Conservation (phyloP, 108 stramenopile genomes). For the Skeletonema marinoi region DNA sequence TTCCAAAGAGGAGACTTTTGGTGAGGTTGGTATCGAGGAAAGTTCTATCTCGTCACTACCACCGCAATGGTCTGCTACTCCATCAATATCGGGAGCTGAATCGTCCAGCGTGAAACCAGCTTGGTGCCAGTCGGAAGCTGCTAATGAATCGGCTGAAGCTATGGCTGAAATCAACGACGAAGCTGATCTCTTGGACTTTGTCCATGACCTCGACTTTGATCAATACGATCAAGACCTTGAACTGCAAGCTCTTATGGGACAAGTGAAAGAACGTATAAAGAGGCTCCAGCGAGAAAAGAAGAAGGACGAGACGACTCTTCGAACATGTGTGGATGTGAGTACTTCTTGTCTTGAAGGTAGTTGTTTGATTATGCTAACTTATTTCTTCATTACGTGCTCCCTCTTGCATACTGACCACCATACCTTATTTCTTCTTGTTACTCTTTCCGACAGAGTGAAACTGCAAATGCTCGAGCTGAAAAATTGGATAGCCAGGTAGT, state of each 20-base stretch:
- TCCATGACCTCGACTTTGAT: conserved; percentile 76
- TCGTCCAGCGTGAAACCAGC: conserved; percentile 50
- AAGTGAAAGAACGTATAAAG: conserved; percentile 53
- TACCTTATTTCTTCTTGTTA: background rate
- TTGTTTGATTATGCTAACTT: background rate
- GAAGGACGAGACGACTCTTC: conserved; percentile 46
- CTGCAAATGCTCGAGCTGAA: conserved; percentile 35
- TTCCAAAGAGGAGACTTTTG: background rate
- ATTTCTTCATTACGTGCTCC: too few relatives aligned
- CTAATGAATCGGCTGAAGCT: conserved; percentile 38
- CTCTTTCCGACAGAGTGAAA: conserved; percentile 37
- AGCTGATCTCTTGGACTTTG: conserved; percentile 78
- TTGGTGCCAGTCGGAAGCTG: conserved; percentile 81
- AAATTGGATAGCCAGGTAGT: conserved; percentile 16
- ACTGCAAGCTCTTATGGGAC: conserved; percentile 48
- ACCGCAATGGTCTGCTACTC: background rate
- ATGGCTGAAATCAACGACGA: conserved; percentile 53
- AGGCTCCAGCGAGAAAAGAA: conserved; percentile 47
- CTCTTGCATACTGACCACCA: background rate
- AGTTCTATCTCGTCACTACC: background rate
- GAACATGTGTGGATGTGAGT: conserved; percentile 42
- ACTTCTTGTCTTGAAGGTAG: background rate
- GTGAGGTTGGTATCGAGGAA: conserved; percentile 15
- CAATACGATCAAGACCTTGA: conserved; percentile 81
- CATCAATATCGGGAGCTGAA: background rate